Conservation (phyloP, 1,284 basidiomycete genomes). For the Vanrija sp. region DNA sequence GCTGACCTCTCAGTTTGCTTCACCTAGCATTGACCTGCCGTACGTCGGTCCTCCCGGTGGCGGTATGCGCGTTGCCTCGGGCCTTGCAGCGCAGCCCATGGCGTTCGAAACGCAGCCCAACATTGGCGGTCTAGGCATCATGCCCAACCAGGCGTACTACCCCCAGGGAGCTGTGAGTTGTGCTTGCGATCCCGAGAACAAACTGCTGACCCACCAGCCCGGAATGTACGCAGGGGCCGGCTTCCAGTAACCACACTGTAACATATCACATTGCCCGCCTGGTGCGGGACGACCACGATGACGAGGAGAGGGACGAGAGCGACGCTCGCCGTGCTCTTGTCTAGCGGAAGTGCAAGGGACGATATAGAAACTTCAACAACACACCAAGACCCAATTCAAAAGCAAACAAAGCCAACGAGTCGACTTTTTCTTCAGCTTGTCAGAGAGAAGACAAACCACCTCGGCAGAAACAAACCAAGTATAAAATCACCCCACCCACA, state of each 20-base stretch:
- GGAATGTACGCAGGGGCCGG: slow-evolving; percentile 20
- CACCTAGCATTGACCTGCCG: slow-evolving; percentile 40
- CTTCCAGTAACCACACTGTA: slow-evolving; percentile 10
- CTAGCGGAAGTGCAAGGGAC: no score
- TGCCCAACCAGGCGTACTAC: slow-evolving; percentile 19
- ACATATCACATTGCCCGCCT: background rate
- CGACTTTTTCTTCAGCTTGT: background rate
- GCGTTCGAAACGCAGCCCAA: slow-evolving; percentile 43
- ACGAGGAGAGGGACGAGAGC: no score
- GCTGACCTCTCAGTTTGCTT: slow-evolving; percentile 29
- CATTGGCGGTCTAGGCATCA: slow-evolving; percentile 46
- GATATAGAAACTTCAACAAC: background rate
- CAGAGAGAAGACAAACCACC: background rate
- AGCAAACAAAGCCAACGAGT: background rate
- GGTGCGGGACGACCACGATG: no score
- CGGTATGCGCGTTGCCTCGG: slow-evolving; percentile 23
- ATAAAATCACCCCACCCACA: slow-evolving; percentile 2
- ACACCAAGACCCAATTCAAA: background rate
- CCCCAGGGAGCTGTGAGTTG: slow-evolving; percentile 7
- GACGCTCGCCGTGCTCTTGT: no score
- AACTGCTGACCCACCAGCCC: slow-evolving; percentile 3
- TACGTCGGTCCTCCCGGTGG: slow-evolving; percentile 23
- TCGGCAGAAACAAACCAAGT: slow-evolving; percentile 1
- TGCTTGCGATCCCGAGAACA: no score
- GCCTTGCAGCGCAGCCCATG: slow-evolving; percentile 20